These are phyloP conservation scores for Gnaphalium uliginosum DNA, from an alignment of 129 eudicot species.

Conservation along the genomic window DNA sequence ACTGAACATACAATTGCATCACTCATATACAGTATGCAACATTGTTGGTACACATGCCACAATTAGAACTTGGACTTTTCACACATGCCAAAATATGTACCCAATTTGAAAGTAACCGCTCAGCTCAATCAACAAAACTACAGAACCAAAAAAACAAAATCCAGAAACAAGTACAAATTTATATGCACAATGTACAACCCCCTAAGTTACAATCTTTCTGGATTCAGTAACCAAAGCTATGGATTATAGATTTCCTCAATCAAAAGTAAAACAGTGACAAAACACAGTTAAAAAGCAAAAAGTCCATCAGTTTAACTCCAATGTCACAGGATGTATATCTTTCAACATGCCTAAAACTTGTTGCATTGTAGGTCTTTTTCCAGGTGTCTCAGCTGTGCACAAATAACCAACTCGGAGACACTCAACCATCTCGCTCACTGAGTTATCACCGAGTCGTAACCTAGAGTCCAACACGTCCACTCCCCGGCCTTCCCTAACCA, in stretches of 20 bases:
- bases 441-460: conserved; percentile 51
- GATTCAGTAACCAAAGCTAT: conserved; percentile 15
- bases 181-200: conserved; percentile 25
- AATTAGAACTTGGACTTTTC: conserved; percentile 28
- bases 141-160: conserved; percentile 3
- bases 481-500: conserved; percentile 63
- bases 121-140: conserved; percentile 26
- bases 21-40: conserved; percentile 26
- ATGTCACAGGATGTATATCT: conserved; percentile 63
- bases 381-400: conserved; percentile 81
- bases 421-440: conserved; percentile 85
- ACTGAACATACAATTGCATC: conserved; percentile 9
- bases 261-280: not conserved
- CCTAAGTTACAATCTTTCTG: conserved; percentile 6
- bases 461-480: conserved; percentile 63
- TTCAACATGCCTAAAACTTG: conserved; percentile 87
- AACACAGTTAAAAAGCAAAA: conserved; percentile 7
- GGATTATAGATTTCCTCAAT: conserved; percentile 1
- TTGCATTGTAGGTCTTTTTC: conserved; percentile 88
- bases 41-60: conserved; percentile 7
- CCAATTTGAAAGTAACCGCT: conserved; percentile 30
- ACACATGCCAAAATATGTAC: conserved; percentile 29
- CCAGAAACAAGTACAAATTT: conserved; percentile 25
- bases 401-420: conserved; percentile 86
- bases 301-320: conserved; percentile 37